These are phyloP conservation scores for Blyttiomyces sp. DNA, from an alignment of 371 early-diverging fungal genomes.

Conservation along the genomic window DNA sequence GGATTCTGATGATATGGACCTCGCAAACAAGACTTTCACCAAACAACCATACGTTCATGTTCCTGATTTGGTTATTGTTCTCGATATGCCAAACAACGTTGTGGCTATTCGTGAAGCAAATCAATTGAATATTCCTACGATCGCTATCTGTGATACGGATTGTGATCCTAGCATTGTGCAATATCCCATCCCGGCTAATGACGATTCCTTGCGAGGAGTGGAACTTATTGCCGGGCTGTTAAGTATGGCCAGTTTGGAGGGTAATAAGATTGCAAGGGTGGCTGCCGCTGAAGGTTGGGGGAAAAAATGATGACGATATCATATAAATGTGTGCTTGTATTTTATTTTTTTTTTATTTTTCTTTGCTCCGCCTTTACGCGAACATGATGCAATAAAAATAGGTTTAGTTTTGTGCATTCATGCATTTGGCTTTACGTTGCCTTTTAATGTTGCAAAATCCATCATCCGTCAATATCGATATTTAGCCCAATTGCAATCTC, in stretches of 20 bases:
- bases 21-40: conserved; percentile 18
- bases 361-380: too few relatives aligned
- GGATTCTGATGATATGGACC: conserved; percentile 4
- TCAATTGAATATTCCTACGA: conserved; percentile 78
- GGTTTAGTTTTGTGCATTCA: too few relatives aligned
- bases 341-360: too few relatives aligned
- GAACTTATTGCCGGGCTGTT: conserved; percentile 82
- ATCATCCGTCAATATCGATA: too few relatives aligned
- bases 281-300: too few relatives aligned
- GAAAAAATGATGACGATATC: too few relatives aligned
- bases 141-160: conserved; percentile 91
- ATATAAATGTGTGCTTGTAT: too few relatives aligned
- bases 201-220: conserved; percentile 80
- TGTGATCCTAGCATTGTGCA: conserved; percentile 83
- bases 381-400: too few relatives aligned
- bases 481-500: too few relatives aligned
- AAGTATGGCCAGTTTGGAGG: conserved; percentile 44
- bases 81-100: conserved; percentile 80
- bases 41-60: conserved; percentile 57
- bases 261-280: too few relatives aligned
- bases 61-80: conserved; percentile 85
- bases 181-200: conserved; percentile 96
- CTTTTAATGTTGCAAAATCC: too few relatives aligned
- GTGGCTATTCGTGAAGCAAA: conserved; percentile 83
- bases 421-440: too few relatives aligned